Percentiles rank a stretch among this genome's conserved stretches.
Conservation (phyloP, 306 rosid species). For the Quillaja saponaria region DNA sequence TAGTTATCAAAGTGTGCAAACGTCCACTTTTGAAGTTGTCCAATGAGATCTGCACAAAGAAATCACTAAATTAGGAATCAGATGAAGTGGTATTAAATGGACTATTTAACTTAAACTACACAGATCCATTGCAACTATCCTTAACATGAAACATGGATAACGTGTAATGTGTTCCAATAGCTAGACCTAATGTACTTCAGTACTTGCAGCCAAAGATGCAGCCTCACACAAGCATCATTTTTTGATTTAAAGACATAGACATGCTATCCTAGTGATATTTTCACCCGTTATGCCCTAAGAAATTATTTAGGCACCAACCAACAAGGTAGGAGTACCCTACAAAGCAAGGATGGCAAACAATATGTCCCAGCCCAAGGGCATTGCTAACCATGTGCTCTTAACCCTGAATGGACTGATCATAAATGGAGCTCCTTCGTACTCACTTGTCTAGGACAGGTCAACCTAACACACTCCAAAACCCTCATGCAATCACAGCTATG, state of each 20-base stretch:
- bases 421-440: no score
- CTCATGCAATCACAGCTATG: no score
- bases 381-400: no score
- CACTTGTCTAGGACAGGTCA: no score
- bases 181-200: no score
- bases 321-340: slow-evolving; percentile 8
- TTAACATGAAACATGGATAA: slow-evolving; percentile 7
- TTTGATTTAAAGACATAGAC: no score
- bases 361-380: no score
- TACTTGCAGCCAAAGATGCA: background rate
- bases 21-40: slow-evolving; percentile 69
- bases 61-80: slow-evolving; percentile 36
- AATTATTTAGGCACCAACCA: slow-evolving; percentile 13
- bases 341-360: slow-evolving; percentile 27
- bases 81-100: slow-evolving; percentile 28
- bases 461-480: no score
- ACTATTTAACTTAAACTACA: slow-evolving; percentile 22
- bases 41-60: slow-evolving; percentile 64
- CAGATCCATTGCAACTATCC: slow-evolving; percentile 18
- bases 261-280: no score
- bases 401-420: no score
- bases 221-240: slow-evolving; percentile 15
- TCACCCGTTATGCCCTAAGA: background rate
- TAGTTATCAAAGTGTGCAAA: slow-evolving; percentile 80
- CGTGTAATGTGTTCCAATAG: no score